A percentile compares a stretch with the other conserved stretches of the same genome.
These are phyloP conservation scores for Serendipita sp. DNA, from an alignment of 768 basidiomycete species.

Conservation along the genomic window DNA sequence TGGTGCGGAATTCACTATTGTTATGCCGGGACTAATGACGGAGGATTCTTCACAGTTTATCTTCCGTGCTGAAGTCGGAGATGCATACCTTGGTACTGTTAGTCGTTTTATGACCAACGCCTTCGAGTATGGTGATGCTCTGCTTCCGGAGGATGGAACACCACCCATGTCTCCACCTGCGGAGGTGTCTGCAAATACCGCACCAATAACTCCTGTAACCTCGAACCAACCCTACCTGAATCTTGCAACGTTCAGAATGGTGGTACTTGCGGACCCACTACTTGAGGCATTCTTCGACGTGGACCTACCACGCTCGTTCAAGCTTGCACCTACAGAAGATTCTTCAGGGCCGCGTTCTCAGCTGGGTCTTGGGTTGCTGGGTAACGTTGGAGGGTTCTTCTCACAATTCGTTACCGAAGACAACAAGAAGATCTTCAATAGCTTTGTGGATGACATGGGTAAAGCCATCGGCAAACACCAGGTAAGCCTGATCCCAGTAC, in stretches of 20 bases:
- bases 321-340: slow-evolving; percentile 39
- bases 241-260: slow-evolving; percentile 96
- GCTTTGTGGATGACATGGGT: slow-evolving; percentile 84
- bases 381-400: slow-evolving; percentile 62
- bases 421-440: slow-evolving; percentile 88
- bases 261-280: slow-evolving; percentile 89
- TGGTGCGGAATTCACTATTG: slow-evolving; percentile 35
- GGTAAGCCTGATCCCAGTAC: slow-evolving; percentile 21
- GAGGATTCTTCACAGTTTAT: slow-evolving; percentile 50
- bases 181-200: slow-evolving; percentile 20
- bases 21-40: slow-evolving; percentile 4
- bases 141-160: slow-evolving; percentile 39
- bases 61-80: slow-evolving; percentile 91
- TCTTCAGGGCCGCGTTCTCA: slow-evolving; percentile 42
- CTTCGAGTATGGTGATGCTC: slow-evolving; percentile 93
- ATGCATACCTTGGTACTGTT: slow-evolving; percentile 90
- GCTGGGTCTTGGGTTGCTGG: slow-evolving; percentile 23
- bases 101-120: slow-evolving; percentile 97
- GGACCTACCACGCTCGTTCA: slow-evolving; percentile 79
- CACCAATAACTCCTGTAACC: slow-evolving; percentile 32
- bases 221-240: slow-evolving; percentile 86
- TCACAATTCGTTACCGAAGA: slow-evolving; percentile 77
- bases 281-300: slow-evolving; percentile 94
- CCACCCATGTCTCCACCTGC: slow-evolving; percentile 19
- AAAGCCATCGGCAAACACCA: slow-evolving; percentile 90